Evolutionary conservation across 2,329 filamentous ascomycete genomes (phyloP).

Genomic region (Verticillium nubilum): DNA sequence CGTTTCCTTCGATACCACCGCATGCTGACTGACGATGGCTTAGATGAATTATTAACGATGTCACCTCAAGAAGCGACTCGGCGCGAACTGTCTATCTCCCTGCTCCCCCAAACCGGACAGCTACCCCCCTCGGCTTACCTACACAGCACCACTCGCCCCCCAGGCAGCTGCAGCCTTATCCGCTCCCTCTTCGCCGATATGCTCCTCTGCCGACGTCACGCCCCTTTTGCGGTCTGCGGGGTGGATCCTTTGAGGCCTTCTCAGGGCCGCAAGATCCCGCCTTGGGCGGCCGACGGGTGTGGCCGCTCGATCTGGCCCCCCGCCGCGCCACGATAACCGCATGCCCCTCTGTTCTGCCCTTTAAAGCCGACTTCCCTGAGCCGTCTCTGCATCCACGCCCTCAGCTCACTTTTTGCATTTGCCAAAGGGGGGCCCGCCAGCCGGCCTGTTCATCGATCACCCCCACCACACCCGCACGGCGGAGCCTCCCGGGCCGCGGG

Average conservation of each 20-base stretch:
- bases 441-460: too few species aligned
- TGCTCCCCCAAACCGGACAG: not conserved
- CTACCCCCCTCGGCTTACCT: not conserved
- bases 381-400: not conserved
- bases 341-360: not conserved
- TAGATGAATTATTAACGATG: not conserved
- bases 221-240: not conserved
- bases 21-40: not conserved
- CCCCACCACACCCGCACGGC: not conserved
- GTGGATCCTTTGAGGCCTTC: not conserved
- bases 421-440: not conserved
- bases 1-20: not conserved
- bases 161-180: not conserved
- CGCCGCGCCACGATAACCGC: not conserved
- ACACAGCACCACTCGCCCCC: not conserved
- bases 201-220: not conserved
- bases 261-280: not conserved
- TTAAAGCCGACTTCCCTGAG: too few species aligned
- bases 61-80: not conserved
- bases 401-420: not conserved
- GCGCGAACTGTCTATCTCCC: not conserved
- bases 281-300: not conserved
- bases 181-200: not conserved
- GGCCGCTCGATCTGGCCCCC: not conserved
- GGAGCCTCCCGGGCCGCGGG: not conserved